These are phyloP conservation scores for Coriolopsis trogii DNA, from an alignment of 1,284 basidiomycete species.

Conservation along the genomic window DNA sequence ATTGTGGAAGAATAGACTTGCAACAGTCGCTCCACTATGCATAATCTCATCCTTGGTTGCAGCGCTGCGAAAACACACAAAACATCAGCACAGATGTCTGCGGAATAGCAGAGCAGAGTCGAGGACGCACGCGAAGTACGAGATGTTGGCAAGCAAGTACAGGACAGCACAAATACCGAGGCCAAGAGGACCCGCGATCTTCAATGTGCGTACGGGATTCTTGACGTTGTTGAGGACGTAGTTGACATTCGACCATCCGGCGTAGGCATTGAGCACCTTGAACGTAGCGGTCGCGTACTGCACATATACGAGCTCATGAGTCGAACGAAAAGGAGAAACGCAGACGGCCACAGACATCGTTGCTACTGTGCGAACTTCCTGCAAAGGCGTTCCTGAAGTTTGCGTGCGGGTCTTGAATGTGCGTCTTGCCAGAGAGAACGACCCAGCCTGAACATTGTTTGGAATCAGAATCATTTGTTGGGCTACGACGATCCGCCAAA, in stretches of 20 bases:
- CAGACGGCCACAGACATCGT: conserved; percentile 47
- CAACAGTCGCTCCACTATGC: conserved; percentile 58
- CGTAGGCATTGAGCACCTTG: conserved; percentile 59
- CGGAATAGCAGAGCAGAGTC: too few species aligned
- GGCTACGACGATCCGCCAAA: too few species aligned
- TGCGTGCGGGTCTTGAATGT: conserved; percentile 45
- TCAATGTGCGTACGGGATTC: conserved; percentile 69
- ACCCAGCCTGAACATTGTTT: conserved; percentile 40
- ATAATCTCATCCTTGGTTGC: conserved; percentile 69
- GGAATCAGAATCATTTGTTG: neutral
- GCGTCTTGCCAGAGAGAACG: conserved; percentile 47
- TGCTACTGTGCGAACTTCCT: conserved; percentile 65
- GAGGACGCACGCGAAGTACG: conserved; percentile 73
- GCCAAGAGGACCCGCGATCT: conserved; percentile 66
- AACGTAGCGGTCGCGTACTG: conserved; percentile 61
- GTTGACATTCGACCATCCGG: conserved; percentile 38
- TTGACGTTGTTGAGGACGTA: conserved; percentile 61
- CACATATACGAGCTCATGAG: neutral
- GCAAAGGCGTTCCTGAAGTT: conserved; percentile 50
- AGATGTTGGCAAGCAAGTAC: conserved; percentile 66
- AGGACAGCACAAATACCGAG: conserved; percentile 54
- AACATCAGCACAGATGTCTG: too few species aligned
- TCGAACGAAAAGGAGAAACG: neutral
- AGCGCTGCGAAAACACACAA: conserved; percentile 33
- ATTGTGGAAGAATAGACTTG: conserved; percentile 71